Conservation (phyloP, 306 rosid genomes). For the Vigna mungo region DNA sequence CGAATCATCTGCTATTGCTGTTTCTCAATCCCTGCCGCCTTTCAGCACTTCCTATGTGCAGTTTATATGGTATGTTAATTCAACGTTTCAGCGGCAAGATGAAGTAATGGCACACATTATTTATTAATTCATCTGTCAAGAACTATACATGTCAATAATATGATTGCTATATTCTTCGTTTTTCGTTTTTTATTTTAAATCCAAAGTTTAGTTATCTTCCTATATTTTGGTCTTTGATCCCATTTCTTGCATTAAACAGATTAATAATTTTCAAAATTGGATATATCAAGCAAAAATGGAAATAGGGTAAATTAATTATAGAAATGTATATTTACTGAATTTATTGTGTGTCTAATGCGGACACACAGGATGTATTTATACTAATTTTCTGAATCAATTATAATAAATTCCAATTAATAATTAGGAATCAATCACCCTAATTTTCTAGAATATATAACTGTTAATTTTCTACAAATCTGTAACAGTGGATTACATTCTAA, state of each 20-base stretch:
- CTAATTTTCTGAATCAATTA: no score
- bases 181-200: background rate
- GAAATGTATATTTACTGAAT: no score
- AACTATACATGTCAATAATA: conserved; percentile 27
- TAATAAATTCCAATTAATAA: no score
- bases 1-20: conserved; percentile 74
- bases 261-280: conserved; percentile 17
- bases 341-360: no score
- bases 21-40: conserved; percentile 63
- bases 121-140: background rate
- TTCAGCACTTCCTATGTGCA: conserved; percentile 62
- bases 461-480: no score
- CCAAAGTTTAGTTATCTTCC: conserved; percentile 11
- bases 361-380: no score
- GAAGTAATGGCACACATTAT: conserved; percentile 13
- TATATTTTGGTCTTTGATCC: conserved; percentile 20
- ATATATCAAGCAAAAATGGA: background rate
- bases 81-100: conserved; percentile 29
- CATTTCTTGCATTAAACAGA: background rate
- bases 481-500: no score
- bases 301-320: background rate
- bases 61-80: conserved; percentile 72
- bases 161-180: background rate
- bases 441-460: no score
- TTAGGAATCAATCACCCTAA: no score